Conservation (phyloP, 2,329 filamentous ascomycete genomes). For the Orbilia oligospora region DNA sequence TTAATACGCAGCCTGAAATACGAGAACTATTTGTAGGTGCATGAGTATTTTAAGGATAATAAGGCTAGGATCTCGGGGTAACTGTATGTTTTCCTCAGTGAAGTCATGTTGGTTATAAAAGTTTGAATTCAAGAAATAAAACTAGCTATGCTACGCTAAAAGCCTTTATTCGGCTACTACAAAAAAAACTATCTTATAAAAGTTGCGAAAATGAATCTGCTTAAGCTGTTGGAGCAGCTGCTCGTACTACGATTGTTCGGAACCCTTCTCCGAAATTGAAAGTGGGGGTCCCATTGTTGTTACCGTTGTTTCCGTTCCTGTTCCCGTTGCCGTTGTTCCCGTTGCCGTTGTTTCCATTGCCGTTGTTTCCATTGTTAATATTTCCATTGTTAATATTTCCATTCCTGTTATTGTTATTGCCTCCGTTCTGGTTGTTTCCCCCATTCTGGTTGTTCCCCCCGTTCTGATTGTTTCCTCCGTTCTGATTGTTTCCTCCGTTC, state of each 20-base stretch:
- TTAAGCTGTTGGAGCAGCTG: not conserved
- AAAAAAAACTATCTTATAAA: no score
- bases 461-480: conserved; percentile 11
- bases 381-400: not conserved
- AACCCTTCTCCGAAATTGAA: conserved; percentile 1
- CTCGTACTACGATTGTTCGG: conserved; percentile 15
- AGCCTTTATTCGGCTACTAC: not conserved
- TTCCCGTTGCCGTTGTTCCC: conserved; percentile 3
- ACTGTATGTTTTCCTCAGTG: no score
- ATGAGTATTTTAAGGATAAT: no score
- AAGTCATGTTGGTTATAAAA: no score
- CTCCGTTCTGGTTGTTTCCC: not conserved
- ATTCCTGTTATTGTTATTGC: not conserved
- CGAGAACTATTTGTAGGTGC: no score
- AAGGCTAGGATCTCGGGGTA: no score
- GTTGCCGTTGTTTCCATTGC: not conserved
- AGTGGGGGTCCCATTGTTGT: not conserved
- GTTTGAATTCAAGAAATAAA: no score
- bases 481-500: not conserved
- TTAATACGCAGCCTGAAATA: no score
- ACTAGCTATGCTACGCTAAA: not conserved
- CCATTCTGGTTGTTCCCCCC: not conserved
- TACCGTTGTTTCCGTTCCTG: not conserved
- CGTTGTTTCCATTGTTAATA: not conserved
- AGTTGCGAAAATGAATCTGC: no score